A percentile compares a stretch with the other conserved stretches of the same genome.
Evolutionary conservation across 495 filamentous ascomycete species (phyloP).

Genomic region (Tetracladium marchalianum): DNA sequence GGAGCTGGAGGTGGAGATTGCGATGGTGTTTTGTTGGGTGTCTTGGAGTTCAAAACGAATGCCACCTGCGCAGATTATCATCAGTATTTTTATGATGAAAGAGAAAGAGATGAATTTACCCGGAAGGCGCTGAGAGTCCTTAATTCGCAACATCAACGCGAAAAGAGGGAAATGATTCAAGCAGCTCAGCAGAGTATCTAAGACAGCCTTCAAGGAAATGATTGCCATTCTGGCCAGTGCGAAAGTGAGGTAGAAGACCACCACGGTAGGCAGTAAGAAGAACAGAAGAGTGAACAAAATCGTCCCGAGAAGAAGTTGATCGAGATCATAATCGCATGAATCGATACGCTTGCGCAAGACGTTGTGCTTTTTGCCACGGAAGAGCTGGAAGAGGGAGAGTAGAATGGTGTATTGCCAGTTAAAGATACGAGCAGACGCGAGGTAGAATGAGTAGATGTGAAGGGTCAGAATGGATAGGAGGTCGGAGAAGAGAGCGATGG

Average conservation of each 20-base stretch:
- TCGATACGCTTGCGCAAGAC: constrained; percentile 95
- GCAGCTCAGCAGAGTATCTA: constrained; percentile 87
- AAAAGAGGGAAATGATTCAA: constrained; percentile 98
- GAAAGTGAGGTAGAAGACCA: constrained; percentile 96
- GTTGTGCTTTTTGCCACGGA: constrained; percentile 95
- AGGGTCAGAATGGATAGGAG: constrained; percentile 84
- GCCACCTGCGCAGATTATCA: constrained; percentile 44
- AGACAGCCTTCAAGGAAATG: constrained; percentile 77
- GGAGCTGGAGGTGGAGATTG: constrained; percentile 18
- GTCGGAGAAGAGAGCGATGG: constrained; percentile 92
- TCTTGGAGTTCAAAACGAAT: constrained; percentile 85
- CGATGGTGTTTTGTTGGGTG: constrained; percentile 34
- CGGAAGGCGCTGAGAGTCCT: constrained; percentile 83
- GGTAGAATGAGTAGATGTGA: constrained; percentile 97
- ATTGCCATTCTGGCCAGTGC: constrained; percentile 89
- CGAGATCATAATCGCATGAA: constrained; percentile 96
- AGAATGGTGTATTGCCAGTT: constrained; percentile 98
- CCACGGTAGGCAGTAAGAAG: constrained; percentile 88
- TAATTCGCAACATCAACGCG: constrained; percentile 90
- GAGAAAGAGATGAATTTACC: constrained; percentile 37
- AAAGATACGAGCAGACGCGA: constrained; percentile 91
- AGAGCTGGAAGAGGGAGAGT: constrained; percentile 93
- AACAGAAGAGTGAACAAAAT: constrained; percentile 94
- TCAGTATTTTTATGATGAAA: background rate
- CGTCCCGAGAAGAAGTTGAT: constrained; percentile 92